phyloP scores from a whole-genome alignment of 2,329 filamentous ascomycete species.

The Aureobasidium sp. region DNA sequence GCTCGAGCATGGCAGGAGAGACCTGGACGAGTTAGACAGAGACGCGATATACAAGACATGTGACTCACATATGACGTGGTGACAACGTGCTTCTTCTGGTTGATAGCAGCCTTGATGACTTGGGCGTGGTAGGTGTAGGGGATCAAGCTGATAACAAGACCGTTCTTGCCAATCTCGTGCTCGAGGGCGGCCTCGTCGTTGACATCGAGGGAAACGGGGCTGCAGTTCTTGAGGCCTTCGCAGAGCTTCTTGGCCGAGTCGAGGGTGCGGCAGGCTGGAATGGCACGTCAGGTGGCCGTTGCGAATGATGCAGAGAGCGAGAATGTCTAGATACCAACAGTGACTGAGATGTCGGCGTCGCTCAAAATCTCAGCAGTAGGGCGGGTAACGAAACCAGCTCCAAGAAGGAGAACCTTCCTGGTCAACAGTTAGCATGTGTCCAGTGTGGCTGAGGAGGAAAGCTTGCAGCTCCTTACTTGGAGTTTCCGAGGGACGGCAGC shows the following conservation, averaged over 20 bases:
- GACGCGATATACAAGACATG: background rate
- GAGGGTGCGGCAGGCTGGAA: slow-evolving; percentile 71
- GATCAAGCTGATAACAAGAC: slow-evolving; percentile 56
- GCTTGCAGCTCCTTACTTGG: slow-evolving; percentile 28
- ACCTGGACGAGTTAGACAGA: background rate
- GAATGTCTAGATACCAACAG: slow-evolving; percentile 40
- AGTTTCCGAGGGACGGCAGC: slow-evolving; percentile 20
- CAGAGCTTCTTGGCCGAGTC: slow-evolving; percentile 68
- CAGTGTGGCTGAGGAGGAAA: background rate
- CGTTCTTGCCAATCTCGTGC: slow-evolving; percentile 66
- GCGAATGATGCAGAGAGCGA: background rate
- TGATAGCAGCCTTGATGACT: slow-evolving; percentile 90
- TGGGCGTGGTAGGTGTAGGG: slow-evolving; percentile 84
- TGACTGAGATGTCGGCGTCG: slow-evolving; percentile 51
- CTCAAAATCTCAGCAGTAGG: slow-evolving; percentile 54
- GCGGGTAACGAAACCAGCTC: slow-evolving; percentile 48
- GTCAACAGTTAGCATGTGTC: background rate
- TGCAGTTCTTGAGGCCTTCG: slow-evolving; percentile 63
- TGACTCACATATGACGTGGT: slow-evolving; percentile 75
- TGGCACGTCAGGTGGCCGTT: background rate
- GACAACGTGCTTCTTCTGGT: slow-evolving; percentile 91
- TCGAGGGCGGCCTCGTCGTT: slow-evolving; percentile 70
- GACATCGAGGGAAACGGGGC: slow-evolving; percentile 78
- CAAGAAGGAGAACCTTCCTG: slow-evolving; percentile 43
- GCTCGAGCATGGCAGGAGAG: slow-evolving; percentile 83